Evolutionary conservation across 2,329 filamentous ascomycete genomes (phyloP).

Genomic region (Fonsecaea multimorphosa): DNA sequence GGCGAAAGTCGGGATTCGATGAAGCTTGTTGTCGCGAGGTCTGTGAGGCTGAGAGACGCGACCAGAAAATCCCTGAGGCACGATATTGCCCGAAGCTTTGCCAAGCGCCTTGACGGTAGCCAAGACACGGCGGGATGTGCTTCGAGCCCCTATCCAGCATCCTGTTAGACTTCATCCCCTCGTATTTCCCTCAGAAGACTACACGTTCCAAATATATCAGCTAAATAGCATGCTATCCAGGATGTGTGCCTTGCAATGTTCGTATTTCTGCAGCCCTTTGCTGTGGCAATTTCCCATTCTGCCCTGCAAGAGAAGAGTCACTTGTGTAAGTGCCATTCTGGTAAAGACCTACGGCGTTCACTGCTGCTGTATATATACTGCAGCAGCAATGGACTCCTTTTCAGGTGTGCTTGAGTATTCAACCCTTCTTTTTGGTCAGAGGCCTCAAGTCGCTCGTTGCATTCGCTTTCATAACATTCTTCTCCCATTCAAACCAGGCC

Average conservation of each 20-base stretch:
- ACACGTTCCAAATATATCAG: not conserved
- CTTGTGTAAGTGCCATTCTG: not conserved
- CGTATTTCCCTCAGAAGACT: not conserved
- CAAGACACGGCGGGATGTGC: not conserved
- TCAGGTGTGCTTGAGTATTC: not conserved
- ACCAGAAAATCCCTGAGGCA: not conserved
- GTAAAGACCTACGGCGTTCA: not conserved
- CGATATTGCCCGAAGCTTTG: not conserved
- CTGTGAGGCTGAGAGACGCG: not conserved
- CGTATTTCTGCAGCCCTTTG: conserved; percentile 5
- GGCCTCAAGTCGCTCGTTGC: not conserved
- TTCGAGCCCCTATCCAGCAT: not conserved
- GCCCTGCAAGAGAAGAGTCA: not conserved
- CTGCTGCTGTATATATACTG: not conserved
- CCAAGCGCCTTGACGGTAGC: not conserved
- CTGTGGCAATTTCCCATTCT: conserved; percentile 1
- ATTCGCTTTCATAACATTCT: not conserved
- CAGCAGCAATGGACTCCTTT: not conserved
- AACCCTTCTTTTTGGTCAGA: not conserved
- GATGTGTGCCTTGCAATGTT: not conserved
- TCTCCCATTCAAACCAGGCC: not conserved
- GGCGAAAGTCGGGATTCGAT: not conserved
- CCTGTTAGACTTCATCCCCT: not conserved
- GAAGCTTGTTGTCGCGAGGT: not conserved
- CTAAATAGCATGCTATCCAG: not conserved